Evolutionary conservation across 2,329 filamentous ascomycete species (phyloP).

Genomic region (Elsinoe fawcettii): DNA sequence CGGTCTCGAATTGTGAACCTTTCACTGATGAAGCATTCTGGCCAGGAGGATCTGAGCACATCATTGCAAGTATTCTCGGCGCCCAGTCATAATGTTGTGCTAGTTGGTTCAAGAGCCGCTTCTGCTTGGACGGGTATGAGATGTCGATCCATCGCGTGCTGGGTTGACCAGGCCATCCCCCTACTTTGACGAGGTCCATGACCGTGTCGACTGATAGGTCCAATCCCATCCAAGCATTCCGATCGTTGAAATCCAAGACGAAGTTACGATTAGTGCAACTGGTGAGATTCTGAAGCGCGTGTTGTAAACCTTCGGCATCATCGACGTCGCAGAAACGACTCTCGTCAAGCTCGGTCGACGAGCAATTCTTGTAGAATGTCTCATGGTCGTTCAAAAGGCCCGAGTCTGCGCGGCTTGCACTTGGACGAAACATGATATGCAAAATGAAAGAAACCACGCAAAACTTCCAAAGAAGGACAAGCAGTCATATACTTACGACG

Average conservation of each 20-base stretch:
- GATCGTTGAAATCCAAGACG: slow-evolving; percentile 56
- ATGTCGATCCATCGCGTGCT: slow-evolving; percentile 69
- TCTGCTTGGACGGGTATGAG: slow-evolving; percentile 58
- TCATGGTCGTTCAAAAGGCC: background rate
- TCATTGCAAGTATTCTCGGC: slow-evolving; percentile 55
- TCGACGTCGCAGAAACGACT: slow-evolving; percentile 48
- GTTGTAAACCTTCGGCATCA: slow-evolving; percentile 38
- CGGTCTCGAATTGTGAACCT: background rate
- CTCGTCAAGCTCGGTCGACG: slow-evolving; percentile 18
- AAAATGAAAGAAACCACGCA: background rate
- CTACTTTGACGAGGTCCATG: slow-evolving; percentile 30
- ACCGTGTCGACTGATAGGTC: slow-evolving; percentile 44
- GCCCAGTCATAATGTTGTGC: slow-evolving; percentile 61
- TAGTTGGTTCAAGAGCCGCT: slow-evolving; percentile 48
- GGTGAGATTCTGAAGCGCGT: slow-evolving; percentile 37
- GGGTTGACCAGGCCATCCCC: slow-evolving; percentile 39
- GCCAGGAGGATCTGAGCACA: slow-evolving; percentile 47
- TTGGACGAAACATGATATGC: slow-evolving; percentile 14
- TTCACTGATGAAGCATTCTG: slow-evolving; percentile 18
- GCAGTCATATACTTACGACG: background rate
- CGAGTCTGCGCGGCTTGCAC: background rate
- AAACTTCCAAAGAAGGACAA: background rate
- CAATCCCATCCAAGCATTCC: slow-evolving; percentile 49
- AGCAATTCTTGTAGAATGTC: slow-evolving; percentile 8
- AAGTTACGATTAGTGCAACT: slow-evolving; percentile 48